A percentile compares a stretch with the other conserved stretches of the same genome.
Conservation (phyloP, 176 grass and related monocot genomes). For the Aegilops speltoides region DNA sequence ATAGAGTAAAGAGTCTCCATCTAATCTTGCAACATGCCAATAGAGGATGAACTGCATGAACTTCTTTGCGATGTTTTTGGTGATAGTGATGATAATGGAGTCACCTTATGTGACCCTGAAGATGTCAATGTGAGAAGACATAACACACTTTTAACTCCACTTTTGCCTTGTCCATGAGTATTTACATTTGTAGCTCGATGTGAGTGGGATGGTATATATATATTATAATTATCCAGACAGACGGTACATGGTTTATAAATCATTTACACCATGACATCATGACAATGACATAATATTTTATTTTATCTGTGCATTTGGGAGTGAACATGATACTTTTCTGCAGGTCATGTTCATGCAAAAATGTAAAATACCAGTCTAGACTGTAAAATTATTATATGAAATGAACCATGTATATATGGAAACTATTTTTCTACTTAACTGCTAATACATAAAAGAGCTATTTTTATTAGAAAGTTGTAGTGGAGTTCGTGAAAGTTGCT, state of each 20-base stretch:
- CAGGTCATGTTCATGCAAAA: not conserved
- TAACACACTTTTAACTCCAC: not conserved
- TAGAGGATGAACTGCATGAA: slow-evolving; percentile 55
- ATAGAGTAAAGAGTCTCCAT: not conserved
- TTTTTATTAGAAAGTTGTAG: not conserved
- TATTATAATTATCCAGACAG: not conserved
- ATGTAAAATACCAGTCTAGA: not conserved
- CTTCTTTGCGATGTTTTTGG: slow-evolving; percentile 78
- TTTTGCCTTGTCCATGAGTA: not conserved
- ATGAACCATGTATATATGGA: not conserved
- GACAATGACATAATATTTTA: not conserved
- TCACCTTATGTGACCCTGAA: slow-evolving; percentile 48
- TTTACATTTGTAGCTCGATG: not conserved
- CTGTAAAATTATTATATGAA: not conserved
- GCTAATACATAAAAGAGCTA: not conserved
- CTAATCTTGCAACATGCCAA: slow-evolving; percentile 32
- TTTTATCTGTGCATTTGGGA: not conserved
- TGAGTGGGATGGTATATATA: not conserved
- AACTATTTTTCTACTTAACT: not conserved
- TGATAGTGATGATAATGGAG: slow-evolving; percentile 81
- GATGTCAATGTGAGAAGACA: slow-evolving; percentile 67
- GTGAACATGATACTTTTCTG: not conserved
- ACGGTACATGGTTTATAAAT: not conserved
- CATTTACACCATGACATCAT: not conserved
- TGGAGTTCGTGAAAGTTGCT: not conserved